These are phyloP conservation scores for Vigna nakashimae DNA, from an alignment of 306 rosid species.

Conservation along the genomic window DNA sequence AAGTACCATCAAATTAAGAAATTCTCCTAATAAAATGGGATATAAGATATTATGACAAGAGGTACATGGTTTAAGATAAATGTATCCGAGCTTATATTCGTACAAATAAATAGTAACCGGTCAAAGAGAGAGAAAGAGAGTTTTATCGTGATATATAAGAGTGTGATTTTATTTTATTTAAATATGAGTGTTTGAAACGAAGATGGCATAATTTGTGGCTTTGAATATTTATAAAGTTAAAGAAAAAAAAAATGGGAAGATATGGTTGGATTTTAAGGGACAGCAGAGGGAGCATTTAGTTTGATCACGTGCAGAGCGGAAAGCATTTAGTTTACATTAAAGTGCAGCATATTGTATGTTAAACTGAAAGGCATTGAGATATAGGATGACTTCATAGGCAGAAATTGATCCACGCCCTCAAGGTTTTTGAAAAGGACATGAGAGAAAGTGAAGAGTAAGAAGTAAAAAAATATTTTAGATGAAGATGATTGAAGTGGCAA, in stretches of 20 bases:
- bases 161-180: background rate
- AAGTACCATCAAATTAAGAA: background rate
- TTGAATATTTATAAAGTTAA: no score
- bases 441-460: background rate
- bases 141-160: background rate
- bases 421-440: constrained; percentile 16
- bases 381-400: background rate
- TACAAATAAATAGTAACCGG: background rate
- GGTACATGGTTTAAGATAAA: background rate
- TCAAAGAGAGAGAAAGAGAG: background rate
- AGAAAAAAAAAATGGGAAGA: background rate
- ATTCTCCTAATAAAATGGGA: background rate
- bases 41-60: background rate
- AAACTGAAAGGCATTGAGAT: background rate
- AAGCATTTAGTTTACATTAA: background rate
- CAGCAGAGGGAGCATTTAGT: constrained; percentile 29
- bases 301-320: constrained; percentile 23
- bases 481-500: background rate
- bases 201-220: no score
- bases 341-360: constrained; percentile 2
- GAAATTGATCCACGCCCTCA: constrained; percentile 38
- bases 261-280: constrained; percentile 45
- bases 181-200: no score
- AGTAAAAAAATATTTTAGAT: constrained; percentile 2
- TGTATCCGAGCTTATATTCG: background rate